A percentile compares a stretch with the other conserved stretches of the same genome.
Conservation (phyloP, 768 basidiomycete species). For the Phanerochaete carnosa region DNA sequence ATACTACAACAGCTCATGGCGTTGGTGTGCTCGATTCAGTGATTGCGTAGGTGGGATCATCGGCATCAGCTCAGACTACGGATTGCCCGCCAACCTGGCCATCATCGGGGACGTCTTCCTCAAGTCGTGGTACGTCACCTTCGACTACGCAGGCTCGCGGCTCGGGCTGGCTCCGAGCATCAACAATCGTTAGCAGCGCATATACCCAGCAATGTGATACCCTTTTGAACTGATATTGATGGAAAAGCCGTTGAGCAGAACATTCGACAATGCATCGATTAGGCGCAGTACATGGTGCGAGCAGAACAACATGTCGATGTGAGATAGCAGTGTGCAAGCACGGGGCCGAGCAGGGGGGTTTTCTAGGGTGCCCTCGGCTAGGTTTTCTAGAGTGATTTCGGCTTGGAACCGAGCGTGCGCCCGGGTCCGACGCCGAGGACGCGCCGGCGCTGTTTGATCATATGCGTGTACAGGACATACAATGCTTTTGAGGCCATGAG, state of each 20-base stretch:
- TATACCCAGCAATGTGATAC: background rate
- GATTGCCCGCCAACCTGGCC: constrained; percentile 49
- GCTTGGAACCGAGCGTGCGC: constrained; percentile 31
- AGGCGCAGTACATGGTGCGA: background rate
- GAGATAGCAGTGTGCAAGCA: too few species aligned
- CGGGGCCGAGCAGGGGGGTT: background rate
- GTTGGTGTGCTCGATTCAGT: constrained; percentile 20
- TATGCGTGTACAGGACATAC: constrained; percentile 56
- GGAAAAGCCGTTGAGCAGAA: too few species aligned
- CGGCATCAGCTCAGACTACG: constrained; percentile 32
- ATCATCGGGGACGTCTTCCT: constrained; percentile 65
- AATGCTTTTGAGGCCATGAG: constrained; percentile 31
- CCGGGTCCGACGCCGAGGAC: constrained; percentile 40
- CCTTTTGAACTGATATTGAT: background rate
- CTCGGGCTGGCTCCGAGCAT: constrained; percentile 59
- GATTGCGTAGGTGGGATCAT: constrained; percentile 58
- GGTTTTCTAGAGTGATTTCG: constrained; percentile 26
- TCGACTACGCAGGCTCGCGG: constrained; percentile 53
- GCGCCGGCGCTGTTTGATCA: constrained; percentile 55
- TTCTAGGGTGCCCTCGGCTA: too few species aligned
- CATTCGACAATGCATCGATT: background rate
- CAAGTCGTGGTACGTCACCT: constrained; percentile 65
- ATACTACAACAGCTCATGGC: background rate
- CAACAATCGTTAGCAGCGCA: constrained; percentile 32
- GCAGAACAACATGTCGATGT: background rate